phyloP scores from a whole-genome alignment of 2,329 filamentous ascomycete species.

The Rhinocladiella mackenziei region DNA sequence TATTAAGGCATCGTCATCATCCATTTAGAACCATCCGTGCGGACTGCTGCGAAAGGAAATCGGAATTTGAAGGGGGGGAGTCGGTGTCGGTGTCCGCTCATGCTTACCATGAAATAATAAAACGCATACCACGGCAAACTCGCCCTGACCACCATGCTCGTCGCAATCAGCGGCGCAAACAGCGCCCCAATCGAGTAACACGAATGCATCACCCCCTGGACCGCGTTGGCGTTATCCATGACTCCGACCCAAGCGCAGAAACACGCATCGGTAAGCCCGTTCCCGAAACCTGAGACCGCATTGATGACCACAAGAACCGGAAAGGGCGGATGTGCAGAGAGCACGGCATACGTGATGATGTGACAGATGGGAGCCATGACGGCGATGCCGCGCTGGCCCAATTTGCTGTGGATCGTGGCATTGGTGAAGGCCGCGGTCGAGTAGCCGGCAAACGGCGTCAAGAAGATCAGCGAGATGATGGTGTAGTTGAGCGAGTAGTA shows the following conservation, averaged over 20 bases:
- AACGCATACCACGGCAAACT: conserved; percentile 63
- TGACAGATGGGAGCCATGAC: conserved; percentile 48
- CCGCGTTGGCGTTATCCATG: conserved; percentile 69
- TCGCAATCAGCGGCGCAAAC: conserved; percentile 64
- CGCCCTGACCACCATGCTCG: conserved; percentile 63
- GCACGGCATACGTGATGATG: conserved; percentile 38
- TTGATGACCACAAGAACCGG: conserved; percentile 41
- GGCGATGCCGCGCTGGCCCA: conserved; percentile 70
- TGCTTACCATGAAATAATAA: conserved; percentile 61
- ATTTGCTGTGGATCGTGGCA: conserved; percentile 40
- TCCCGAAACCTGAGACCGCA: conserved; percentile 41
- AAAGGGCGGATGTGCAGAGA: conserved; percentile 41
- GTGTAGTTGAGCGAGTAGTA: conserved; percentile 46
- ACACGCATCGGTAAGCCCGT: conserved; percentile 48
- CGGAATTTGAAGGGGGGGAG: background rate
- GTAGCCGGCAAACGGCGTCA: conserved; percentile 49
- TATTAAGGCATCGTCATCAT: conserved; percentile 22
- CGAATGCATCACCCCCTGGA: conserved; percentile 68
- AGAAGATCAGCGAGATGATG: conserved; percentile 48
- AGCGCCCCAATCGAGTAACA: conserved; percentile 69
- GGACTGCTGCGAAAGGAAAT: background rate
- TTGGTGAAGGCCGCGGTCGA: conserved; percentile 44
- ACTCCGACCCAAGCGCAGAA: conserved; percentile 65
- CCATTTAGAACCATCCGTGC: too few relatives aligned
- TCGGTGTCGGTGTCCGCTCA: background rate